Conservation (phyloP, 2,329 filamentous ascomycete genomes). For the Fusarium pilosicola region DNA sequence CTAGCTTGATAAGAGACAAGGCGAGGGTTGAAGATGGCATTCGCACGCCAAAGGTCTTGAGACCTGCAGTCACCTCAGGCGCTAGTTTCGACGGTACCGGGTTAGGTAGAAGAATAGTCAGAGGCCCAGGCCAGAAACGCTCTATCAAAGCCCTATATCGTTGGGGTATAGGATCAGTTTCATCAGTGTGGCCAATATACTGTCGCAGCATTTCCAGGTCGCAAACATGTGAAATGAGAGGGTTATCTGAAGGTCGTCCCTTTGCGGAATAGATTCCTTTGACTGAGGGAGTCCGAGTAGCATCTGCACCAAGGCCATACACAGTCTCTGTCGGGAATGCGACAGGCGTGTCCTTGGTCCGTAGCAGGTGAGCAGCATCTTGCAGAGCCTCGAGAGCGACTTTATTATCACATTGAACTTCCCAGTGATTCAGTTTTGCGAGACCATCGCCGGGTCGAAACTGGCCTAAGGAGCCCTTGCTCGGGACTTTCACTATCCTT, state of each 20-base stretch:
- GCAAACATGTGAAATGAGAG: constrained; percentile 90
- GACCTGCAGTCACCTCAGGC: constrained; percentile 89
- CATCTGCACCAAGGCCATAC: constrained; percentile 96
- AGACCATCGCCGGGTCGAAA: constrained; percentile 47
- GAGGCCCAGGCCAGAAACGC: constrained; percentile 91
- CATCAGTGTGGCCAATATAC: constrained; percentile 59
- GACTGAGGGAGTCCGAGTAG: constrained; percentile 84
- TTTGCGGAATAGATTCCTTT: constrained; percentile 94
- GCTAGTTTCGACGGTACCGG: constrained; percentile 77
- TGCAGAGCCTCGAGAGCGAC: constrained; percentile 58
- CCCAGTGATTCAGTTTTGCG: constrained; percentile 55
- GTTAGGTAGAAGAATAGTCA: constrained; percentile 89
- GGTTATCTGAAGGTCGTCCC: constrained; percentile 91
- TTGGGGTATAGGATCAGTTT: constrained; percentile 64
- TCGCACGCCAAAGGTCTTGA: constrained; percentile 86
- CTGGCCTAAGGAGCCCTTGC: constrained; percentile 47
- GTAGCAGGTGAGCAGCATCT: constrained; percentile 74
- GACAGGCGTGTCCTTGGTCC: constrained; percentile 76
- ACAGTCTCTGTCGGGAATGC: constrained; percentile 98
- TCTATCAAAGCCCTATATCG: constrained; percentile 83
- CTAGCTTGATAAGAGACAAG: constrained; percentile 82
- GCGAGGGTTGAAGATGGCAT: constrained; percentile 91
- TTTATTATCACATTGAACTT: constrained; percentile 46
- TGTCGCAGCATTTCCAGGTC: constrained; percentile 79
- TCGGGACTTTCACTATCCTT: constrained; percentile 51